phyloP scores from a whole-genome alignment of 148 eudicot genomes.

The Arctostaphylos glauca region DNA sequence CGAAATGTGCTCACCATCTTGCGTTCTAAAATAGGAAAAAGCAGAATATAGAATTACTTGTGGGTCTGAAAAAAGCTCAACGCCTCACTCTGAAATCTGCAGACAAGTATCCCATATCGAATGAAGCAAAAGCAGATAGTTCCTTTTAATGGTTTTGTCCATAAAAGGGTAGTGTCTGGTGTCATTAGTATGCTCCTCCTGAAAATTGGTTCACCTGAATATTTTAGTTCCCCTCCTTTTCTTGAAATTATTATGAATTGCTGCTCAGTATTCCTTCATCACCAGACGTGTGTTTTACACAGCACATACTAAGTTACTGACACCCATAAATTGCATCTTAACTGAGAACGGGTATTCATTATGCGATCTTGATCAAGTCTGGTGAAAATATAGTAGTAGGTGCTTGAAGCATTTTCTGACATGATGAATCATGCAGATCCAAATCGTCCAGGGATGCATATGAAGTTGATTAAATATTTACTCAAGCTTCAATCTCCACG shows the following conservation, averaged over 20 bases:
- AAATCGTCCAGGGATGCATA: conserved; percentile 98
- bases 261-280: neutral
- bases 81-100: too few relatives aligned
- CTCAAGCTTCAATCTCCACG: conserved; percentile 66
- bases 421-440: conserved; percentile 60
- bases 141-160: too few relatives aligned
- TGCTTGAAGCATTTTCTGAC: conserved; percentile 4
- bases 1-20: neutral
- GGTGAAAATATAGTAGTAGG: neutral
- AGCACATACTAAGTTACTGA: neutral
- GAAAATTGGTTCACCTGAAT: too few relatives aligned
- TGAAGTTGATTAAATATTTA: conserved; percentile 79
- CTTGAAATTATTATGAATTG: neutral
- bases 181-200: too few relatives aligned
- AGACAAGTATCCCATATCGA: too few relatives aligned
- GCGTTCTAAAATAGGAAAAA: neutral
- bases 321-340: neutral
- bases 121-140: too few relatives aligned
- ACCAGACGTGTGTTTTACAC: neutral
- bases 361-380: neutral
- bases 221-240: neutral
- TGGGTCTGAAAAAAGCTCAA: neutral
- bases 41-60: neutral
- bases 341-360: conserved; percentile 1
- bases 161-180: neutral